Percentiles rank a stretch among this genome's conserved stretches.
These are phyloP conservation scores for Cercospora brassicicola DNA, from an alignment of 2,329 filamentous ascomycete species.

Conservation along the genomic window DNA sequence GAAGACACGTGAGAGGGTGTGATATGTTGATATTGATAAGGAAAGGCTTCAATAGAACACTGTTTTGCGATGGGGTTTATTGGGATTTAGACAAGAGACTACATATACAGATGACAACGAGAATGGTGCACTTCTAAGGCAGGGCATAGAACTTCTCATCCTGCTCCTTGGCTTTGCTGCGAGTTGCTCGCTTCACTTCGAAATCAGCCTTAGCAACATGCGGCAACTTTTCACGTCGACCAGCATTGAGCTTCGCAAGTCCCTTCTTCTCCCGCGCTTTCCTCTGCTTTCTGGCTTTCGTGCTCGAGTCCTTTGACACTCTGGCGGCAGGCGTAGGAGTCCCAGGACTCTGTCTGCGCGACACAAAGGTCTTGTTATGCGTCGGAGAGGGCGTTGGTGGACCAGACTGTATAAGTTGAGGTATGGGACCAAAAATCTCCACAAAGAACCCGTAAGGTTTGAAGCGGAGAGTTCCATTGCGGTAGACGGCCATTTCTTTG, in stretches of 20 bases:
- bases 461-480: neutral
- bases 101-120: neutral
- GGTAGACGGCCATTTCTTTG: neutral
- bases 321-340: neutral
- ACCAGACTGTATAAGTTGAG: neutral
- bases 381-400: neutral
- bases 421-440: neutral
- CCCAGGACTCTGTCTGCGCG: neutral
- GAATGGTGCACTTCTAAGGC: neutral
- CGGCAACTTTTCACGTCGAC: constrained; percentile 1
- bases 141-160: neutral
- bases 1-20: neutral
- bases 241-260: constrained; percentile 1
- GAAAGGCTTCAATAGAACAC: no score
- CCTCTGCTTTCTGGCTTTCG: neutral
- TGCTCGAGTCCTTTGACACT: neutral
- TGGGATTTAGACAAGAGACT: neutral
- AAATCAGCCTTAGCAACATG: neutral
- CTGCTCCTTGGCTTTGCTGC: neutral
- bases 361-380: neutral
- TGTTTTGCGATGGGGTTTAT: neutral
- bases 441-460: neutral
- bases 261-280: constrained; percentile 4
- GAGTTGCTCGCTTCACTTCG: neutral
- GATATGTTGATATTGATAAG: neutral